Evolutionary conservation across 805 yeast genomes (phyloP), one percentile per base, ranked within the genome.

Genomic region (Starmerella cellae): DNA sequence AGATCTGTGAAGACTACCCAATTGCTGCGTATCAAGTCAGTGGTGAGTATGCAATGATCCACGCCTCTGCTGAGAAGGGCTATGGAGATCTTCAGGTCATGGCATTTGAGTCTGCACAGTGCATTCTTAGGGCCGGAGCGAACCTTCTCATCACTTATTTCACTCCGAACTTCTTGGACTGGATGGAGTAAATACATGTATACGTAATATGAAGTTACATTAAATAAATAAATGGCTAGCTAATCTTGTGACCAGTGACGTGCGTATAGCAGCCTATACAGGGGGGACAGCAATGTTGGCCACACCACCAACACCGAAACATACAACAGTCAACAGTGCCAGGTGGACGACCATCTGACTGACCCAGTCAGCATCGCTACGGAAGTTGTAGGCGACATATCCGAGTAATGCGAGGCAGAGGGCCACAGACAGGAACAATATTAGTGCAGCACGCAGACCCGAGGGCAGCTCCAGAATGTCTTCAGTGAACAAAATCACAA

Each of bases 41-140:
- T 59, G 98, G 98, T 32, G 98, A 91, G 64, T 91, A 74, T 58
- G 96, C 97, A 26, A 91, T 91, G 98, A 63, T 91, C 50, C 94
- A 87, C 58, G 98, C 98, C 6, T 97, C 95, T 41, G 96, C 96
- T 24, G 96, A 85, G 56, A 85, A 85, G 69, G 94, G 94, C 30
- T 72, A 87, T 46, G 82, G 79, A 47, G 96, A 88, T 60, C 71
- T 91, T 62, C 79, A 82, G 63, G 62, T 75, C 44, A 62, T 76
- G 70, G 74, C 71, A 0, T 82, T 81, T 55, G 98, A 91, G 65
- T 67, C 91, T 37, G 95, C 91, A 54, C 70, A 82, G 48, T 96
- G 98, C 1, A 79, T 82, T 56, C 69, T 88, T 47, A 75, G 98
- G 61, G 98, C 98, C 1, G 98, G 98, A 45, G 97, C 97, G 14